Percentiles rank a stretch among this genome's conserved stretches.
These are phyloP conservation scores for Shiraia sp. DNA, from an alignment of 2,329 filamentous ascomycete species.

Conservation along the genomic window DNA sequence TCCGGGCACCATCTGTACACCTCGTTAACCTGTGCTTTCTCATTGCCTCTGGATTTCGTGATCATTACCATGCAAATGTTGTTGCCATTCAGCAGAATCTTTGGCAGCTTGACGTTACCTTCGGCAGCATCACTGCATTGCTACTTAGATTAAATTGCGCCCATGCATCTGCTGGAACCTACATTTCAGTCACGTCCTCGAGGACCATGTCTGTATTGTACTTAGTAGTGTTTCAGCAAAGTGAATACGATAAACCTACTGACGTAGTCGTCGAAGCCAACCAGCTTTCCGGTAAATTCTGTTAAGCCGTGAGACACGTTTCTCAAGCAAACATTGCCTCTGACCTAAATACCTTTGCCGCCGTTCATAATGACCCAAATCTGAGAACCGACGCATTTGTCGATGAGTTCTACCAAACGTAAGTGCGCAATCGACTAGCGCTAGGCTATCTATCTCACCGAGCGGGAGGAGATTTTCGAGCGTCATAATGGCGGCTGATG, in stretches of 20 bases:
- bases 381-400: constrained; percentile 95
- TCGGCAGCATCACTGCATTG: constrained; percentile 76
- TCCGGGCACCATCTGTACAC: constrained; percentile 38
- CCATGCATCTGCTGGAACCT: constrained; percentile 40
- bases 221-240: constrained; percentile 6
- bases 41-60: not conserved
- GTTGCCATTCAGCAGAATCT: constrained; percentile 96
- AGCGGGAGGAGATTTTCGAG: constrained; percentile 38
- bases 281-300: constrained; percentile 95
- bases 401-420: constrained; percentile 79
- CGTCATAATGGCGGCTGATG: constrained; percentile 21
- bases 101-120: constrained; percentile 83
- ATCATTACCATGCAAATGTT: constrained; percentile 94
- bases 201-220: constrained; percentile 85
- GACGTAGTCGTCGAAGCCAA: constrained; percentile 99
- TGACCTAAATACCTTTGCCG: constrained; percentile 74
- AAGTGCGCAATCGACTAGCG: constrained; percentile 9
- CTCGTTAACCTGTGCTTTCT: constrained; percentile 8
- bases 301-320: constrained; percentile 13
- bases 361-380: constrained; percentile 99
- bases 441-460: constrained; percentile 15
- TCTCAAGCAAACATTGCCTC: not conserved
- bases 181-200: constrained; percentile 97
- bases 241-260: constrained; percentile 68
- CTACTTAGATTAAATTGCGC: constrained; percentile 8